These are phyloP conservation scores for Cymbopogon citratus DNA, from an alignment of 176 grass and related monocot species.

Conservation along the genomic window DNA sequence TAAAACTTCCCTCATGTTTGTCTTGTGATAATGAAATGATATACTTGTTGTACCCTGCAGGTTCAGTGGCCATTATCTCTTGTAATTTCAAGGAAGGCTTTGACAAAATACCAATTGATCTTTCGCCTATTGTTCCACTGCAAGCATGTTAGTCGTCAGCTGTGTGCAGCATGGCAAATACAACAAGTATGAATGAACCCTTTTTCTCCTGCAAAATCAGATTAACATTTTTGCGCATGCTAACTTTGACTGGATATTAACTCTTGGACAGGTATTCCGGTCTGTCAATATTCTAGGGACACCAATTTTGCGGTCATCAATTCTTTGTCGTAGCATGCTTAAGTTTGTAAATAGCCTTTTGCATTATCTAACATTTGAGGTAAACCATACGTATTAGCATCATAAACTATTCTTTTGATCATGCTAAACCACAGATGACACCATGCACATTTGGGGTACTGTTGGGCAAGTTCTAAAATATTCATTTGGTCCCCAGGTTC, in stretches of 20 bases:
- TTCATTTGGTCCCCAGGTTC: conserved; percentile 46
- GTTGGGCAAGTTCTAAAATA: neutral
- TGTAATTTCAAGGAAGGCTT: conserved; percentile 93
- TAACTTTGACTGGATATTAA: conserved; percentile 19
- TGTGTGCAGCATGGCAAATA: conserved; percentile 90
- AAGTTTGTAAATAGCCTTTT: conserved; percentile 97
- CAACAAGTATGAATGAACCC: conserved; percentile 58
- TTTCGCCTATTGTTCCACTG: conserved; percentile 95
- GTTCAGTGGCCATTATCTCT: conserved; percentile 96
- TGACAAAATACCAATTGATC: conserved; percentile 94
- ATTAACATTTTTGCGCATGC: conserved; percentile 17
- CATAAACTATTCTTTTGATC: conserved; percentile 12
- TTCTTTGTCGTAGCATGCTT: conserved; percentile 95
- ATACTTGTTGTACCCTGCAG: conserved; percentile 36
- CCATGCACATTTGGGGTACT: neutral
- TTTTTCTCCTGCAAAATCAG: neutral
- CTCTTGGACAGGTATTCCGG: conserved; percentile 62
- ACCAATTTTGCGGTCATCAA: conserved; percentile 73
- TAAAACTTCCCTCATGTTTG: neutral
- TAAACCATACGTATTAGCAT: conserved; percentile 35
- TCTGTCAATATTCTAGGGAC: conserved; percentile 70
- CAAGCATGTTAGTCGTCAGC: conserved; percentile 85
- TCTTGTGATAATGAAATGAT: conserved; percentile 11
- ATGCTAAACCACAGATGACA: conserved; percentile 28
- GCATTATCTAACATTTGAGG: conserved; percentile 99